Conservation (phyloP, 306 rosid genomes). For the Vigna radiata region DNA sequence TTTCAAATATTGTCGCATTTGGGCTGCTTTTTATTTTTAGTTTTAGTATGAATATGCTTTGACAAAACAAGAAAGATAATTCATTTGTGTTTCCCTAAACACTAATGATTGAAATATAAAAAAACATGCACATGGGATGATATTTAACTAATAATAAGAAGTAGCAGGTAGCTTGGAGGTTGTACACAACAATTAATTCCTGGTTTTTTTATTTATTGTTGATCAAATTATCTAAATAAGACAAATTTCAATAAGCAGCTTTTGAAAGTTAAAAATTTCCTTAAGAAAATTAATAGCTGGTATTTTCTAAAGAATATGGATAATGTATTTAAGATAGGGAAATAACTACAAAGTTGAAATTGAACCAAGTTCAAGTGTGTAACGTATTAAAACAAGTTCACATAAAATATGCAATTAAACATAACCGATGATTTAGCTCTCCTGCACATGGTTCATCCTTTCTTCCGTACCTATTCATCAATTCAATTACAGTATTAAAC, state of each 20-base stretch:
- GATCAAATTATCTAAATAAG: background rate
- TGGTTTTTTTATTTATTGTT: background rate
- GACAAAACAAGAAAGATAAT: background rate
- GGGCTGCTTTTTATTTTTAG: background rate
- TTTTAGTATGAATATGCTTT: background rate
- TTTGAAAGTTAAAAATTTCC: background rate
- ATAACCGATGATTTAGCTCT: conserved; percentile 26
- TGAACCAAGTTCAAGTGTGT: conserved; percentile 24
- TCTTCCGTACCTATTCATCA: conserved; percentile 6
- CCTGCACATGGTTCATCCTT: conserved; percentile 39
- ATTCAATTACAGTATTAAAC: background rate
- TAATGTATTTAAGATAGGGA: background rate
- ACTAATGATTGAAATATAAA: conserved; percentile 7
- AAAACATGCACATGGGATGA: conserved; percentile 11
- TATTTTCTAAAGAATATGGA: background rate
- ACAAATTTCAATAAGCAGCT: background rate
- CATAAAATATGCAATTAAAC: conserved; percentile 17
- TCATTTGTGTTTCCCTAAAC: background rate
- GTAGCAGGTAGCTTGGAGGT: background rate
- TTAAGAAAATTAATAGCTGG: background rate
- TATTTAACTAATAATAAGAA: conserved; percentile 24
- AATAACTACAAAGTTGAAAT: conserved; percentile 18
- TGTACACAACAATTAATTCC: conserved; percentile 18
- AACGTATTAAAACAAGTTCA: conserved; percentile 30
- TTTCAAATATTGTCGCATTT: no score